Evolutionary conservation across 169 alveolate species (phyloP), one percentile per base, ranked within the genome.

Genomic region (Babesia gibsoni): DNA sequence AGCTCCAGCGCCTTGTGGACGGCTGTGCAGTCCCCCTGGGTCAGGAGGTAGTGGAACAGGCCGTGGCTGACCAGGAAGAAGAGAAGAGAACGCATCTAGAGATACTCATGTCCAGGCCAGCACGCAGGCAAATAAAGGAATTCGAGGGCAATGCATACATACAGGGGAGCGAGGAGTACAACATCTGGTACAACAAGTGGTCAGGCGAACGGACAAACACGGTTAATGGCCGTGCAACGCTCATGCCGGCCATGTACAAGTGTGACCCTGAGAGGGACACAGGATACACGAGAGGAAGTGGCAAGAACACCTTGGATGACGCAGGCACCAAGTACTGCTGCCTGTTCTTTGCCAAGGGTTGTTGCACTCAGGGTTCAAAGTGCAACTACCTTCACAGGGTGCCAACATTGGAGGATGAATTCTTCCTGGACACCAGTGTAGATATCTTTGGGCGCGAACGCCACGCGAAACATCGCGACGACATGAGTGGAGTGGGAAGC

Each of bases 401-500:
- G 50, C 99, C 99, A 14, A 91, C 95, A 22, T 90, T 90, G 48
- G 95, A 92, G 70, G 99, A 97, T 75, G 95, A 95, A 39, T 73
- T 80, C 67, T 68, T 81, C 58, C 89, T 97, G 50, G 99, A 96
- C 66, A 90, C 94, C 52, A 72, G 95, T 32, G 90, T 92, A 49
- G 99, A 98, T 84, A 90, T 96, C n/a, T 98, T 98, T 83, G 99
- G 99, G 30, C 85, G 99, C 66, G 96, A 98, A 45, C 75, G 99
- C 52, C 97, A 92, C 80, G 95, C 96, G 0, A 91, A 91, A 35
- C 97, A 94, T 75, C 90, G 98, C 59, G 99, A 98, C 53, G 99
- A 98, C 82, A 95, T 94, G 96, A 93, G 95, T 16, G 98, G 96
- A 9, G 94, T 96, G n/a, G 99, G 99, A 7, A 91, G 96, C 42